Percentiles rank a stretch among this genome's conserved stretches.
These are phyloP conservation scores for Emergomyces pasteurianus DNA, from an alignment of 2,329 filamentous ascomycete genomes.

Conservation along the genomic window DNA sequence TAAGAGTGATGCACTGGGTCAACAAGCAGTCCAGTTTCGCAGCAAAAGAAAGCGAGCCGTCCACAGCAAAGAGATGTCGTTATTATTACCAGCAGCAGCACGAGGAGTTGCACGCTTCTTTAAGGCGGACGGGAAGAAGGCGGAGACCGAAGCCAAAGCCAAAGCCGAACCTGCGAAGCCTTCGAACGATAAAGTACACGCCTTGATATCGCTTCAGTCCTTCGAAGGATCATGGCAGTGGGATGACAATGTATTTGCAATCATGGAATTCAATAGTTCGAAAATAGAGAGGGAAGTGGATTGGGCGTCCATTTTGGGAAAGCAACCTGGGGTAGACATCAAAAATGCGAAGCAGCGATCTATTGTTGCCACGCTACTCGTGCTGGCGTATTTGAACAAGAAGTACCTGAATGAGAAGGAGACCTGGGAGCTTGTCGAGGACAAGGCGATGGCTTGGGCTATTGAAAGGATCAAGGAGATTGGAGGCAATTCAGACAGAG, in stretches of 20 bases:
- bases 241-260: constrained; percentile 14
- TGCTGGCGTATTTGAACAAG: constrained; percentile 39
- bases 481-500: neutral
- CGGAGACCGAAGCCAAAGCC: too few relatives aligned
- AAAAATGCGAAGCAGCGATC: constrained; percentile 3
- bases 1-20: neutral
- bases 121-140: neutral
- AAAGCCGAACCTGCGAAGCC: neutral
- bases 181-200: constrained; percentile 22
- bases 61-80: too few relatives aligned
- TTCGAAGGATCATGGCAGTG: constrained; percentile 45
- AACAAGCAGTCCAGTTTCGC: neutral
- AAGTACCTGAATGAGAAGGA: constrained; percentile 37
- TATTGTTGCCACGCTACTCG: constrained; percentile 27
- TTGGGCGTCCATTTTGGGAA: constrained; percentile 3
- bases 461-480: neutral
- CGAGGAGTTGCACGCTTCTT: neutral
- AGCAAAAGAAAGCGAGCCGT: neutral
- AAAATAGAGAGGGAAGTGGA: constrained; percentile 2
- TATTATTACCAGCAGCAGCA: neutral
- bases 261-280: constrained; percentile 9
- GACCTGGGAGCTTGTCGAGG: constrained; percentile 52
- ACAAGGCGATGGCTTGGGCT: constrained; percentile 45
- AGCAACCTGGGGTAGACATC: neutral
- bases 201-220: constrained; percentile 43